Percentiles rank a stretch among this genome's conserved stretches.
Evolutionary conservation across 208 protist genomes (phyloP).

Genomic region (Herpetomonas muscarum): DNA sequence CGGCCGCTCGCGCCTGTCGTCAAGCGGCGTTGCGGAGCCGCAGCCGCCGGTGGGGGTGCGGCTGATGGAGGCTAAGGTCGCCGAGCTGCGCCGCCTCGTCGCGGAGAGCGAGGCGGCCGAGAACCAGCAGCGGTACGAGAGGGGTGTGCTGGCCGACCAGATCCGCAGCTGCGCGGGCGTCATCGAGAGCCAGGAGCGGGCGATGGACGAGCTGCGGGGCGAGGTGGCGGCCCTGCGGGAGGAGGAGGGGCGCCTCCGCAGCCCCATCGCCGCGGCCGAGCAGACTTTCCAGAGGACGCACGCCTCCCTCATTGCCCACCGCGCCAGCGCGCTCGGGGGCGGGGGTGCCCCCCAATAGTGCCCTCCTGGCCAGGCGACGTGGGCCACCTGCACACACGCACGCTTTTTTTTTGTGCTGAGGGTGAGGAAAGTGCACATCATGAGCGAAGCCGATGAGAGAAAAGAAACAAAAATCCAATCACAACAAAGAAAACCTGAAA

Average conservation of each 20-base stretch:
- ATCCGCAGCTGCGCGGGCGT: slow-evolving; percentile 47
- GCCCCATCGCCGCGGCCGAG: slow-evolving; percentile 43
- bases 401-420: no score
- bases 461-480: no score
- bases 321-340: neutral
- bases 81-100: slow-evolving; percentile 59
- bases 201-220: slow-evolving; percentile 38
- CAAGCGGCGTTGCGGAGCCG: no score
- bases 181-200: slow-evolving; percentile 51
- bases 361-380: neutral
- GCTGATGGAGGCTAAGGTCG: slow-evolving; percentile 51
- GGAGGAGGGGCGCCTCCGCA: slow-evolving; percentile 31
- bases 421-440: no score
- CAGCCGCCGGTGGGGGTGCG: slow-evolving; percentile 31
- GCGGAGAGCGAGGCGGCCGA: slow-evolving; percentile 39
- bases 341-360: neutral
- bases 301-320: slow-evolving; percentile 49
- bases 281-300: slow-evolving; percentile 77
- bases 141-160: slow-evolving; percentile 49
- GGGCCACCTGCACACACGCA: no score
- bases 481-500: no score
- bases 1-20: no score
- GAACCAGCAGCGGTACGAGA: slow-evolving; percentile 33
- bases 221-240: slow-evolving; percentile 40
- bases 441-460: slow-evolving; percentile 3